Base-by-base conservation (phyloP, 2,329 filamentous ascomycete genomes). In the Colletotrichum godetiae region DNA sequence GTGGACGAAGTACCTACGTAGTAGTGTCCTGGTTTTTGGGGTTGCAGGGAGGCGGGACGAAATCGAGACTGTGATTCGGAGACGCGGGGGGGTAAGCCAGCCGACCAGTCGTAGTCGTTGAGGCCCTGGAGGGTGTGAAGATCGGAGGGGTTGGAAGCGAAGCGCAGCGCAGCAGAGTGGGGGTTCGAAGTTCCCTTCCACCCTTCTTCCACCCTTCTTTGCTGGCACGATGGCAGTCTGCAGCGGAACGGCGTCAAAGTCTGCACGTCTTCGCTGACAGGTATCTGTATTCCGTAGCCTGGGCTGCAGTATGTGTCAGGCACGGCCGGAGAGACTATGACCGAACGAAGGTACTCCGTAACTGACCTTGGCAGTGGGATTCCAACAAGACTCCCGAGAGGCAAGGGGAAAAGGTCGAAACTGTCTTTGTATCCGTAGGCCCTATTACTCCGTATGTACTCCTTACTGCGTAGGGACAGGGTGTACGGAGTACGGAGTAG, bases 81-180 rank as follows among this genome's bases (percentile, higher is more conserved):
- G 42, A 52, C n/a, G 27, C 62, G 46, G 53, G 33, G 68, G 31
- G 67, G 27, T 67, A 71, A 61, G 42, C 68, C 64, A 67, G 68
- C 42, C 33, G 24, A 55, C 55, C 29, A 11, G 52, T 56, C 58
- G 57, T 59, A 42, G 15, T 13, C 37, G 37, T 42, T 42, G 37
- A 42, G 15, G 37, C 37, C 37, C 37, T 42, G 62, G 55, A 59
- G 56, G 37, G 67, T 69, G 42, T 62, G 62, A 66, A 31, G 67
- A 67, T 61, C 62, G 24, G 68, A 67, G 63, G 68, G 46, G 62
- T 55, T 60, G 63, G 62, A 61, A 60, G 46, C 37, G 27, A 29
- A 42, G 37, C 37, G 37, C 63, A 31, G 46, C 59, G 24, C 62
- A 59, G 59, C 33, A 33, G 61, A 61, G 68, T 42, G 53, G 63